Evolutionary conservation across 345 rosid genomes (phyloP), one percentile per base, ranked within the genome.

Genomic region (Pugionium dolabratum): DNA sequence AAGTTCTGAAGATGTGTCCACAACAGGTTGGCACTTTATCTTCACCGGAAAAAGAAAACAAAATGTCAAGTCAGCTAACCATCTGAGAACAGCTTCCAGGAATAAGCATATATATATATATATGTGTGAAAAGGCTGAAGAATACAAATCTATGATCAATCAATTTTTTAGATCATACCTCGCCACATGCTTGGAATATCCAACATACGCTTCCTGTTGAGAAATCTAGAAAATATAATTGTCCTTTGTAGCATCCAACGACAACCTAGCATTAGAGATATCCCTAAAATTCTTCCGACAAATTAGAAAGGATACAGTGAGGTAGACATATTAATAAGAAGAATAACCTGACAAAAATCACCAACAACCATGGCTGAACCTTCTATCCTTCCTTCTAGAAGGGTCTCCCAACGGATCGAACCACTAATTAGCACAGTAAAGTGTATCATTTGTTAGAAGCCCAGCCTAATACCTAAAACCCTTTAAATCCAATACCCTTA

Each of bases 21-120:
- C 63, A 18, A 79, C 75, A 45, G 97, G 99, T 80, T 90, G 99
- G 63, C 90, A 86, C 78, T 94, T 94, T 68, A 94, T 96, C 97
- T 93, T 77, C 79, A 78, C 28, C 26, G 3, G 34, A 43, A 71
- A 66, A 60, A 60, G 46, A 71, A 58, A 75, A 4, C 2, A 53
- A 27, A 67, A 6, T 6, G 63, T 67, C 41, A 58, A 35, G 64
- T 45, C 57, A 69, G 62, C 46, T 44, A 51, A 40, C 49, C 50
- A 35, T 58, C 30, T 31, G 53, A 64, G 63, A 64, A 59, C 3
- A 64, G n/a, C 6, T 64, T 64, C 39, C 32, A 40, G 29, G 54
- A 28, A 56, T 55, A 55, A 36, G 29, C 40, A 45, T 40, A 37
- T 43, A 52, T 34, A 49, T 30, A 18, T 18, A 18, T 18, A 18